Conservation (phyloP, 495 filamentous ascomycete genomes). For the Daldinia caldariorum region DNA sequence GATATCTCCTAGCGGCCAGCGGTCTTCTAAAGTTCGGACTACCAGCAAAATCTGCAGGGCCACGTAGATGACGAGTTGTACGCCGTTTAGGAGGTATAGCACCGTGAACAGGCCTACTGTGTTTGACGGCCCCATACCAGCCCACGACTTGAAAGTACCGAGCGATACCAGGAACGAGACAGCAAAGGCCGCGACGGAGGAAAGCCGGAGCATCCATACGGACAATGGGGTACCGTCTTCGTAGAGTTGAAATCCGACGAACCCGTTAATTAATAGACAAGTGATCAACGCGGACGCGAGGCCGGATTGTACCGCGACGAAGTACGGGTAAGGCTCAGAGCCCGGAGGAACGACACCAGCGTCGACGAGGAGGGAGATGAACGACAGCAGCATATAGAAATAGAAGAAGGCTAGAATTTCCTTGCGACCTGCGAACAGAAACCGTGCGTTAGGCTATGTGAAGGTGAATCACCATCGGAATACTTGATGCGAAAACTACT, state of each 20-base stretch:
- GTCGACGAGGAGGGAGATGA: constrained; percentile 89
- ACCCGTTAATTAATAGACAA: constrained; percentile 94
- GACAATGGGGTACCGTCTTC: constrained; percentile 97
- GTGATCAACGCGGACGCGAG: constrained; percentile 88
- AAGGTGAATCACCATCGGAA: background rate
- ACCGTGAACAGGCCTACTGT: constrained; percentile 92
- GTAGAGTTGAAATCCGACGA: constrained; percentile 98
- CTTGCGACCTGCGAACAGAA: constrained; percentile 82
- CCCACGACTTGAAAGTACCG: constrained; percentile 93
- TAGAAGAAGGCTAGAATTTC: constrained; percentile 99
- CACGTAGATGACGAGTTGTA: constrained; percentile 87
- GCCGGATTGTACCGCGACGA: constrained; percentile 88
- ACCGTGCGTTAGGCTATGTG: constrained; percentile 30
- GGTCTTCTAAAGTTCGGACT: constrained; percentile 88
- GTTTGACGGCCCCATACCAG: constrained; percentile 82
- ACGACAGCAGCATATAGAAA: constrained; percentile 89
- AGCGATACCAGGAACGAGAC: constrained; percentile 88
- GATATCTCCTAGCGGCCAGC: constrained; percentile 95
- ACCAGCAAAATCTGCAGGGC: constrained; percentile 88
- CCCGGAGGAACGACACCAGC: constrained; percentile 90
- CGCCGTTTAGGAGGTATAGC: constrained; percentile 88
- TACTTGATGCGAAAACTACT: constrained; percentile 49
- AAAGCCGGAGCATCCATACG: constrained; percentile 87
- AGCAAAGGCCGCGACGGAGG: constrained; percentile 81
- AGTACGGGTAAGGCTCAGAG: constrained; percentile 85